phyloP scores from a whole-genome alignment of 2,329 filamentous ascomycete genomes.

The Aaosphaeria arxii region DNA sequence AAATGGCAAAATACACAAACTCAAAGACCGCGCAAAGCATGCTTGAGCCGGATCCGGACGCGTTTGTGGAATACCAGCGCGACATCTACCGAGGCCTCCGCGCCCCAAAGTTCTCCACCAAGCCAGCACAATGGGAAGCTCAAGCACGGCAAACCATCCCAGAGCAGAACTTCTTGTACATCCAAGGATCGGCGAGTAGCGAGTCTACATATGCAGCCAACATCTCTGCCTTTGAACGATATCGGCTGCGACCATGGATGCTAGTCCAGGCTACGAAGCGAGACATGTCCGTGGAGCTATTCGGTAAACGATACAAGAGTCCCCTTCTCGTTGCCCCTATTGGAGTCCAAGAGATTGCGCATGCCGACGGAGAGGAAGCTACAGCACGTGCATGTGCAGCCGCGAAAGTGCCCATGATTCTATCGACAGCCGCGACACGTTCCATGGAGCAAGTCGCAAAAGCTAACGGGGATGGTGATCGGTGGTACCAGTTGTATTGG shows the following conservation, averaged over 20 bases:
- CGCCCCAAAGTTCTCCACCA: conserved; percentile 40
- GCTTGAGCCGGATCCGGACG: conserved; percentile 34
- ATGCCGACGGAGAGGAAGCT: conserved; percentile 63
- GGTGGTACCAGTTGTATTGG: conserved; percentile 78
- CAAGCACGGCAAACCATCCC: conserved; percentile 32
- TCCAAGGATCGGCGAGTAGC: conserved; percentile 37
- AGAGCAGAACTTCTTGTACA: conserved; percentile 39
- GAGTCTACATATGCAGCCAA: conserved; percentile 37
- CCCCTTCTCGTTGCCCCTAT: conserved; percentile 66
- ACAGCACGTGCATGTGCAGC: conserved; percentile 61
- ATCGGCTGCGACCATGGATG: conserved; percentile 40
- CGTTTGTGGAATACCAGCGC: conserved; percentile 30
- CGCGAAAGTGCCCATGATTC: conserved; percentile 62
- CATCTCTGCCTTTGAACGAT: conserved; percentile 37
- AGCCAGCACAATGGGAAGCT: conserved; percentile 39
- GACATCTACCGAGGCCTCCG: conserved; percentile 38
- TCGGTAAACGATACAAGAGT: conserved; percentile 44
- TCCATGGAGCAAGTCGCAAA: conserved; percentile 65
- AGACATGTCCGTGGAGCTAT: conserved; percentile 23
- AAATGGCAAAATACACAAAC: too few species aligned
- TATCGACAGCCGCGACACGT: conserved; percentile 63
- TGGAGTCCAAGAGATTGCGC: conserved; percentile 67
- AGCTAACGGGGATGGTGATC: conserved; percentile 55
- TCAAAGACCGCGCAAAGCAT: too few species aligned
- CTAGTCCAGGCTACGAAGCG: conserved; percentile 37